Percentiles rank a stretch among this genome's conserved stretches.
Evolutionary conservation across 768 basidiomycete genomes (phyloP).

Genomic region (Amanita fuliginea): DNA sequence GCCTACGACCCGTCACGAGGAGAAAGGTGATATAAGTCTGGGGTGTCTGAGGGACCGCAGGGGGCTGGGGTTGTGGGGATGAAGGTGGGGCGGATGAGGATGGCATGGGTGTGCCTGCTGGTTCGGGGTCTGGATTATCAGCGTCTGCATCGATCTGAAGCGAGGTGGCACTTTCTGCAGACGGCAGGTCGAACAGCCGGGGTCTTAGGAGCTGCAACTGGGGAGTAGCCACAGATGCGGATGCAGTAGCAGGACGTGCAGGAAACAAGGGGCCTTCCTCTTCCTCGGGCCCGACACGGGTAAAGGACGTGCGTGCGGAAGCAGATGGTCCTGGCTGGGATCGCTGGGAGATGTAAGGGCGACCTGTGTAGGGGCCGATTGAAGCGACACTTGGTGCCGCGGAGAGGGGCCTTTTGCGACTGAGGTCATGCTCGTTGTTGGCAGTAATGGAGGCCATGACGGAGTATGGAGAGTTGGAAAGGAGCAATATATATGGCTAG

Average conservation of each 20-base stretch:
- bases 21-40: slow-evolving; percentile 63
- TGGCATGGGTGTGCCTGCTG: background rate
- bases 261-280: slow-evolving; percentile 1
- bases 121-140: background rate
- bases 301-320: slow-evolving; percentile 4
- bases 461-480: background rate
- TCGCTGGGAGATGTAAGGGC: background rate
- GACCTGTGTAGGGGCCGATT: background rate
- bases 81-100: background rate
- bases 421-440: background rate
- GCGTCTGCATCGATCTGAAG: background rate
- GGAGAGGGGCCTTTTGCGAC: background rate
- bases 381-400: background rate
- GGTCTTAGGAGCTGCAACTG: background rate
- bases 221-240: background rate
- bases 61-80: background rate
- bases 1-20: slow-evolving; percentile 54
- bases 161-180: background rate
- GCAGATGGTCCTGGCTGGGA: background rate
- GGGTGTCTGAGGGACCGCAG: slow-evolving; percentile 38
- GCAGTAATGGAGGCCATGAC: background rate
- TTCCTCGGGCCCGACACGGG: slow-evolving; percentile 3
- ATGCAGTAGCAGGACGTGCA: slow-evolving; percentile 3
- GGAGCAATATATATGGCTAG: no score
- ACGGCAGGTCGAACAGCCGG: background rate